These are phyloP conservation scores for Pythium utonaiense DNA, from an alignment of 352 stramenopile genomes.

Conservation along the genomic window DNA sequence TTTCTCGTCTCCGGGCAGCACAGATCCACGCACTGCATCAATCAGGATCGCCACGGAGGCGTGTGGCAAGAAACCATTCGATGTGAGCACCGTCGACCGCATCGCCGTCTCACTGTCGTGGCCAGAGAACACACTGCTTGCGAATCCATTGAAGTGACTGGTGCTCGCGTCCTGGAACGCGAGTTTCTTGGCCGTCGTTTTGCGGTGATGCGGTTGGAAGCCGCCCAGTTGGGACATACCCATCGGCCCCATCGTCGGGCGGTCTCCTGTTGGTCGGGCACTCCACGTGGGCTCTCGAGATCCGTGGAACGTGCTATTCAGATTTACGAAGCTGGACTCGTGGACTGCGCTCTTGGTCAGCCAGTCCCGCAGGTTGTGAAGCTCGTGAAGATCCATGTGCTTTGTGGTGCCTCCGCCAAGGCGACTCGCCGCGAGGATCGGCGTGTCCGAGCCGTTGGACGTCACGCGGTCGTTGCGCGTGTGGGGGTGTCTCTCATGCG, in stretches of 20 bases:
- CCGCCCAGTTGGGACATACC: not conserved
- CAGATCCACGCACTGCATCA: slow-evolving; percentile 47
- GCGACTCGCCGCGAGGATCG: not conserved
- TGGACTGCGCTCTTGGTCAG: slow-evolving; percentile 3
- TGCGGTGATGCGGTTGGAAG: not conserved
- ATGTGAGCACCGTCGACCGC: not conserved
- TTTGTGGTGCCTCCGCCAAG: not conserved
- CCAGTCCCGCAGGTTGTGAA: slow-evolving; percentile 1
- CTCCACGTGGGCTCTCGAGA: not conserved
- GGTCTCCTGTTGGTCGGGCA: not conserved
- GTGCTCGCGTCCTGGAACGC: not conserved
- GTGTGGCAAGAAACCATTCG: slow-evolving; percentile 25
- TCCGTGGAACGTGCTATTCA: not conserved
- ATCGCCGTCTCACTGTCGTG: not conserved
- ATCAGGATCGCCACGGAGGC: slow-evolving; percentile 53
- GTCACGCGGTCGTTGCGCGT: not conserved
- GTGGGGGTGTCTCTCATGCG: too few species aligned
- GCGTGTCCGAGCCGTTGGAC: not conserved
- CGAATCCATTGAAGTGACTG: not conserved
- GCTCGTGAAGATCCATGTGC: slow-evolving; percentile 2
- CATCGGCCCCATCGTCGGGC: not conserved
- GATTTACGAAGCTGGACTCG: not conserved
- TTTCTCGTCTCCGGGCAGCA: slow-evolving; percentile 45
- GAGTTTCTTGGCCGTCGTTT: not conserved
- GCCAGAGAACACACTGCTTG: not conserved